Evolutionary conservation across 371 early-diverging fungal genomes (phyloP).

Genomic region (Mucor indicus): DNA sequence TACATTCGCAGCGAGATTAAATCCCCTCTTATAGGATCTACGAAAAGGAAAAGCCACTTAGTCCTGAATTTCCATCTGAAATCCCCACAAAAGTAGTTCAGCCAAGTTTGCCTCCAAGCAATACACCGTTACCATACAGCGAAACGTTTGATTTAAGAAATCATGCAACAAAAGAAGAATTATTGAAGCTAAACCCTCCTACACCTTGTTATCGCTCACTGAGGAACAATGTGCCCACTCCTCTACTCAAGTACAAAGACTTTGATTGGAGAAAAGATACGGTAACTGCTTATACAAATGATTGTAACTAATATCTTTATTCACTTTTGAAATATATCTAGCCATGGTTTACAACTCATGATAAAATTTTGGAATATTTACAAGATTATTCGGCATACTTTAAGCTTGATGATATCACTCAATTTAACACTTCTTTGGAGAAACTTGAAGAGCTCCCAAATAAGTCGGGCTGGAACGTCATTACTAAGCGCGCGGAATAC

Average conservation of each 20-base stretch:
- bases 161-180: slow-evolving; percentile 1
- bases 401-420: slow-evolving; percentile 21
- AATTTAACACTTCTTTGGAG: slow-evolving; percentile 32
- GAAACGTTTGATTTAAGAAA: background rate
- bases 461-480: slow-evolving; percentile 15
- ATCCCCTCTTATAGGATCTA: slow-evolving; percentile 17
- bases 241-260: slow-evolving; percentile 19
- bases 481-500: slow-evolving; percentile 9
- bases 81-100: slow-evolving; percentile 12
- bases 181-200: slow-evolving; percentile 11
- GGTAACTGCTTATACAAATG: background rate
- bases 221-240: slow-evolving; percentile 25
- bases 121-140: background rate
- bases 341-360: slow-evolving; percentile 31
- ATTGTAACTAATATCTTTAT: background rate
- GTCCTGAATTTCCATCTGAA: slow-evolving; percentile 13
- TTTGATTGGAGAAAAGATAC: slow-evolving; percentile 15
- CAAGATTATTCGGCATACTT: slow-evolving; percentile 23
- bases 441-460: slow-evolving; percentile 15
- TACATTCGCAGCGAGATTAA: too few species aligned
- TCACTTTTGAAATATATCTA: slow-evolving; percentile 10
- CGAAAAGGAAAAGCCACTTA: slow-evolving; percentile 14
- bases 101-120: slow-evolving; percentile 7
- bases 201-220: slow-evolving; percentile 21
- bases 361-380: slow-evolving; percentile 23